Conservation (phyloP, 2,329 filamentous ascomycete species). For the Colletotrichum neosansevieriae region DNA sequence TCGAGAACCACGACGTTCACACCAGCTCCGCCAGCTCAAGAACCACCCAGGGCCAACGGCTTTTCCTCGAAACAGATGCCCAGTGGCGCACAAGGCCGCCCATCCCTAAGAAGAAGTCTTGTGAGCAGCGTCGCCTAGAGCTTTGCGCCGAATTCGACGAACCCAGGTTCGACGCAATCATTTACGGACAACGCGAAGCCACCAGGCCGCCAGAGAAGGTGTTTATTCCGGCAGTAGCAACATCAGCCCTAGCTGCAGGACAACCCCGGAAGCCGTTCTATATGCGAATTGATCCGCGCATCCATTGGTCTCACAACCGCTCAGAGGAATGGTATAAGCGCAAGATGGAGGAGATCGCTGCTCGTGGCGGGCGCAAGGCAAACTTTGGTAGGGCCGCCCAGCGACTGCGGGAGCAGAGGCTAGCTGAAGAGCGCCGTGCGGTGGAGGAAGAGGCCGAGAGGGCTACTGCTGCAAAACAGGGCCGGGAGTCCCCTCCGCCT, state of each 20-base stretch:
- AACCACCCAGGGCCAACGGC: not conserved
- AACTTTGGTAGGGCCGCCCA: slow-evolving; percentile 61
- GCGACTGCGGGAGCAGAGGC: slow-evolving; percentile 51
- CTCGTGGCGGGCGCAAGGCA: slow-evolving; percentile 61
- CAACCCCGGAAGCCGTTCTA: slow-evolving; percentile 52
- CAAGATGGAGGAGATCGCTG: slow-evolving; percentile 64
- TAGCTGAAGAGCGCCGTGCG: slow-evolving; percentile 40
- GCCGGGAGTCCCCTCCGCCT: not conserved
- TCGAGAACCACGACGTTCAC: not conserved
- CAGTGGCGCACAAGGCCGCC: not conserved
- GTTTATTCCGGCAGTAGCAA: not conserved
- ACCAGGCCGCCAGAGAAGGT: slow-evolving; percentile 36
- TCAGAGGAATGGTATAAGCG: slow-evolving; percentile 59
- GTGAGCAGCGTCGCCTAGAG: slow-evolving; percentile 26
- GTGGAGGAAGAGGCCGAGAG: not conserved
- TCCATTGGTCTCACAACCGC: slow-evolving; percentile 59
- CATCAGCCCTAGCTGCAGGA: slow-evolving; percentile 15
- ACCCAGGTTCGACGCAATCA: slow-evolving; percentile 39
- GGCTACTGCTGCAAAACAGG: slow-evolving; percentile 7
- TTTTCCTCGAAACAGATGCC: not conserved
- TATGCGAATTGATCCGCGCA: slow-evolving; percentile 62
- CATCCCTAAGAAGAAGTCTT: not conserved
- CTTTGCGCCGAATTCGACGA: slow-evolving; percentile 35
- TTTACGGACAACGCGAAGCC: slow-evolving; percentile 39
- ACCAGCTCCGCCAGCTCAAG: not conserved